phyloP scores from a whole-genome alignment of 2,329 filamentous ascomycete genomes.

The Helotiales sp. region DNA sequence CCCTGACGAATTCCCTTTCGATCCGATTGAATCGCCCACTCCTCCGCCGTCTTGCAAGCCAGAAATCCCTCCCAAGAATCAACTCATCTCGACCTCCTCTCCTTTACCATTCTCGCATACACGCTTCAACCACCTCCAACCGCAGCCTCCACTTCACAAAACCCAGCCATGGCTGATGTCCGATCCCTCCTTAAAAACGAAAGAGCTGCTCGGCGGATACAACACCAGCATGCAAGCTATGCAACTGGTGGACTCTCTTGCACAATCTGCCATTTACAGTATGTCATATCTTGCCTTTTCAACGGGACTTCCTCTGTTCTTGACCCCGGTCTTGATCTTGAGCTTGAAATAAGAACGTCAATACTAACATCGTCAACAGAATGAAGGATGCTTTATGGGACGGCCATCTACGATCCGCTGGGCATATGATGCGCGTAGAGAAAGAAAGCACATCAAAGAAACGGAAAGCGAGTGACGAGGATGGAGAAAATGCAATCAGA shows the following conservation, averaged over 20 bases:
- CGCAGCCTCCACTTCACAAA: neutral
- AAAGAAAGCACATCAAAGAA: slow-evolving; percentile 49
- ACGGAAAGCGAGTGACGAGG: slow-evolving; percentile 52
- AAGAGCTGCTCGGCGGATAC: slow-evolving; percentile 73
- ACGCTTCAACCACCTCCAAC: neutral
- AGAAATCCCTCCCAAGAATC: no score
- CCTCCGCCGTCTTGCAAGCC: no score
- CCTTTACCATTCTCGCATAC: neutral
- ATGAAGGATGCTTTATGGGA: slow-evolving; percentile 74
- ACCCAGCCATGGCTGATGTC: slow-evolving; percentile 71
- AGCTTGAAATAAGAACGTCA: no score
- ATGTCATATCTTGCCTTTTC: no score
- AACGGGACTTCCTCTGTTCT: no score
- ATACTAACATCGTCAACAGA: no score
- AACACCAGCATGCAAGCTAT: slow-evolving; percentile 72
- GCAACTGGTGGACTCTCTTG: slow-evolving; percentile 72
- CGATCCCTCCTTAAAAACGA: slow-evolving; percentile 80
- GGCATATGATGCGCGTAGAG: slow-evolving; percentile 49
- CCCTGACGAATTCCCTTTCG: no score
- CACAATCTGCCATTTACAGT: slow-evolving; percentile 66
- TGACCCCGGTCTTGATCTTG: no score
- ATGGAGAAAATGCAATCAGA: slow-evolving; percentile 47
- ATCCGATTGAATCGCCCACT: no score
- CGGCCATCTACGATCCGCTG: slow-evolving; percentile 57
- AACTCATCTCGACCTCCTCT: neutral